phyloP scores from a whole-genome alignment of 345 rosid species.

The Firmiana major region DNA sequence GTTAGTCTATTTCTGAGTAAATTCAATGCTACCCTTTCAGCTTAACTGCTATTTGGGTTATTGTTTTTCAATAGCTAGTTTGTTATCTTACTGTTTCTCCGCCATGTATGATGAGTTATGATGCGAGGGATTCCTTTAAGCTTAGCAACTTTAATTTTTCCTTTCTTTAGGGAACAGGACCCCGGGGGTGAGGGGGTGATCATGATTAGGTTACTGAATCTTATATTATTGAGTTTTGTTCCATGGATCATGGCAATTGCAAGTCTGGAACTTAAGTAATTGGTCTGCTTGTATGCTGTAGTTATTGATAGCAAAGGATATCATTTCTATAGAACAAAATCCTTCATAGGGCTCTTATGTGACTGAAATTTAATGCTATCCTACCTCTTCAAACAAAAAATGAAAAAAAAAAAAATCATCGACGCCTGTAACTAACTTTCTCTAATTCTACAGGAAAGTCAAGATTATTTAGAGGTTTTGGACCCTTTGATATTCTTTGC shows the following conservation, averaged over 20 bases:
- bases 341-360: not conserved
- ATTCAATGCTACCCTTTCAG: not conserved
- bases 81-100: not conserved
- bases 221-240: not conserved
- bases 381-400: not conserved
- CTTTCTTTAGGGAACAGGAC: not conserved
- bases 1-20: not conserved
- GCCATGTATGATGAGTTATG: not conserved
- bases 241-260: not conserved
- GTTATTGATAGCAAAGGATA: not conserved
- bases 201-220: not conserved
- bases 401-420: not conserved
- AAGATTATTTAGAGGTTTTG: not conserved
- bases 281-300: not conserved
- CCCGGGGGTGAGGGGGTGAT: constrained; percentile 28
- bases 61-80: not conserved
- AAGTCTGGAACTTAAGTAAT: constrained; percentile 1
- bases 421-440: not conserved
- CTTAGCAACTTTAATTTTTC: not conserved
- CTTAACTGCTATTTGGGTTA: not conserved
- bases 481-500: not conserved
- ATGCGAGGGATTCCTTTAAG: not conserved
- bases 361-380: not conserved
- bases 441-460: not conserved
- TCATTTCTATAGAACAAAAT: not conserved